These are phyloP conservation scores for Neurospora sp. DNA, from an alignment of 2,329 filamentous ascomycete species.

Conservation along the genomic window DNA sequence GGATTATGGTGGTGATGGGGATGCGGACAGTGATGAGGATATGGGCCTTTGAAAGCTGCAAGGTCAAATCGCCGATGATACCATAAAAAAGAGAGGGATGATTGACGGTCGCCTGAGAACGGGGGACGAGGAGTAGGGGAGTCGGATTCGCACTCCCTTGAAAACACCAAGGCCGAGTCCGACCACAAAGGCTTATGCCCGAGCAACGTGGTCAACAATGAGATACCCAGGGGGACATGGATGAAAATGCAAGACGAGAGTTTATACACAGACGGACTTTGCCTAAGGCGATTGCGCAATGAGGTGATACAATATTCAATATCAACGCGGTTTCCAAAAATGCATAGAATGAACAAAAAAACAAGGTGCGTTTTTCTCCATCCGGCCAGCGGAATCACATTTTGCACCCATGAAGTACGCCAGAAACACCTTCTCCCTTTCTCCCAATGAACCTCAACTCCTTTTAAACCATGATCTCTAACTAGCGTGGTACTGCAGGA, in stretches of 20 bases:
- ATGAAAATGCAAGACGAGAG: not conserved
- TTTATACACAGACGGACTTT: not conserved
- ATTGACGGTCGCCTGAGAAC: not conserved
- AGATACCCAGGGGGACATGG: not conserved
- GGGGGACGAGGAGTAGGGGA: not conserved
- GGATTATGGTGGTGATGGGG: slow-evolving; percentile 47
- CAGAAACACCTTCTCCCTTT: not conserved
- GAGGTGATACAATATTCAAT: not conserved
- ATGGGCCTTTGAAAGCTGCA: slow-evolving; percentile 29
- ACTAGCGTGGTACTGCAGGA: not conserved
- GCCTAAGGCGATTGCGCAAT: not conserved
- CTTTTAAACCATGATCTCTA: not conserved
- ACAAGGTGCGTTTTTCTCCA: not conserved
- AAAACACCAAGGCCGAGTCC: not conserved
- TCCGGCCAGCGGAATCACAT: not conserved
- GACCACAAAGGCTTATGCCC: not conserved
- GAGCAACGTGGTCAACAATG: not conserved
- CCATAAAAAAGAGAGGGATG: not conserved
- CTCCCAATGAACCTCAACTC: not conserved
- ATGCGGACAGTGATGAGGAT: slow-evolving; percentile 46
- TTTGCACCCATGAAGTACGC: not conserved
- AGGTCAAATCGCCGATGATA: not conserved
- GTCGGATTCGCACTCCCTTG: not conserved
- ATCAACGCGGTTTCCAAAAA: not conserved
- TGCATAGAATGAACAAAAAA: not conserved